phyloP scores from a whole-genome alignment of 176 grass and related monocot genomes.

The Phyllostachys edulis region DNA sequence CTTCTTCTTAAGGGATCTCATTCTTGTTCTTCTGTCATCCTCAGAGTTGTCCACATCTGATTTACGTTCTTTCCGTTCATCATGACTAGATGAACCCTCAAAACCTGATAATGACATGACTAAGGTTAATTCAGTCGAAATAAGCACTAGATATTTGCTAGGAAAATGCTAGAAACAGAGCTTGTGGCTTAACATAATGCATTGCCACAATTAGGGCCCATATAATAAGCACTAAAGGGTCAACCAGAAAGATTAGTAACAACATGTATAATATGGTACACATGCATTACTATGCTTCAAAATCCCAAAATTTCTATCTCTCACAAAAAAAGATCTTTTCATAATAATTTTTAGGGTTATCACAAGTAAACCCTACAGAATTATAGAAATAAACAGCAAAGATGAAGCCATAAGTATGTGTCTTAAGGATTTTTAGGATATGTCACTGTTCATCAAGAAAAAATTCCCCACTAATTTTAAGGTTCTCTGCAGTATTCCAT shows the following conservation, averaged over 20 bases:
- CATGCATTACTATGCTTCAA: background rate
- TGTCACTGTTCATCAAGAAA: too few species aligned
- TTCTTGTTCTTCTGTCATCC: slow-evolving; percentile 57
- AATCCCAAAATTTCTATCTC: background rate
- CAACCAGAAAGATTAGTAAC: background rate
- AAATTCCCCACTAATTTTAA: too few species aligned
- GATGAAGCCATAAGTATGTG: too few species aligned
- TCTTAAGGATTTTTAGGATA: too few species aligned
- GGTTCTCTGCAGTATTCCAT: too few species aligned
- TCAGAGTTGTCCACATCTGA: slow-evolving; percentile 58
- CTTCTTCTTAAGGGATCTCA: slow-evolving; percentile 57
- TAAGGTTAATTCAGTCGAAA: background rate
- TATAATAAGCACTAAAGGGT: background rate
- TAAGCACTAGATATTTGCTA: background rate
- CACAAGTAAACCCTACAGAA: background rate
- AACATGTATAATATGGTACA: background rate
- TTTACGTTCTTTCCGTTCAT: slow-evolving; percentile 52
- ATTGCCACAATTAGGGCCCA: slow-evolving; percentile 1
- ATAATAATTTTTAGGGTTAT: background rate
- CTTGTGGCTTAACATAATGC: background rate
- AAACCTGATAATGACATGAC: slow-evolving; percentile 31
- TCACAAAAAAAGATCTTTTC: background rate
- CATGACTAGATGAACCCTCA: slow-evolving; percentile 55
- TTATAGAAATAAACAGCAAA: background rate
- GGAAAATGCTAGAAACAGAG: background rate